Evolutionary conservation across 1,139 yeast genomes (phyloP).

Genomic region (Saccharomyces hybrid): DNA sequence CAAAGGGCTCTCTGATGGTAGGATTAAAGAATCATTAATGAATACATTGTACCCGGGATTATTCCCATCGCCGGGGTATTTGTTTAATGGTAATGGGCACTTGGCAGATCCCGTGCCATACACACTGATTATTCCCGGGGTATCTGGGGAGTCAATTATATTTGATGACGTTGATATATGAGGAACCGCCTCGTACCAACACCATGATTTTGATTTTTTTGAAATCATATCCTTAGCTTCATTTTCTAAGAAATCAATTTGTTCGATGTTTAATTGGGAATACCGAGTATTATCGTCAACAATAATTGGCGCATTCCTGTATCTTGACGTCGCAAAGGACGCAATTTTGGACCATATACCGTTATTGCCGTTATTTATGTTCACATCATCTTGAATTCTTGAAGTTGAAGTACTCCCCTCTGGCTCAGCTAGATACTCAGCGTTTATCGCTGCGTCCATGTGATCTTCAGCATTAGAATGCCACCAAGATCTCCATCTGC

Average conservation of each 20-base stretch:
- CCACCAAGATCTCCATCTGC: slow-evolving; percentile 7
- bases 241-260: slow-evolving; percentile 20
- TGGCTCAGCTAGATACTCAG: neutral
- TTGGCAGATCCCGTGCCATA: slow-evolving; percentile 25
- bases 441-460: neutral
- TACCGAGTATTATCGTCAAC: slow-evolving; percentile 18
- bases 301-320: slow-evolving; percentile 2
- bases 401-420: neutral
- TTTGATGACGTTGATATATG: neutral
- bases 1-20: slow-evolving; percentile 26
- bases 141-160: slow-evolving; percentile 5
- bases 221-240: slow-evolving; percentile 22
- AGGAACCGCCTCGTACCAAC: slow-evolving; percentile 26
- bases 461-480: slow-evolving; percentile 5
- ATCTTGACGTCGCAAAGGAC: neutral
- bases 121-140: slow-evolving; percentile 25
- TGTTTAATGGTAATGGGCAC: slow-evolving; percentile 24
- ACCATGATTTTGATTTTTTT: slow-evolving; percentile 21
- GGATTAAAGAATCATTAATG: slow-evolving; percentile 24
- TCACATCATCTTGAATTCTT: neutral
- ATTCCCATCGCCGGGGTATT: slow-evolving; percentile 16
- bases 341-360: neutral
- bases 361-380: neutral
- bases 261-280: slow-evolving; percentile 23
- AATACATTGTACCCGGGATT: slow-evolving; percentile 17